phyloP scores from a whole-genome alignment of 345 rosid species.

The Eucalyptus fibrosa region DNA sequence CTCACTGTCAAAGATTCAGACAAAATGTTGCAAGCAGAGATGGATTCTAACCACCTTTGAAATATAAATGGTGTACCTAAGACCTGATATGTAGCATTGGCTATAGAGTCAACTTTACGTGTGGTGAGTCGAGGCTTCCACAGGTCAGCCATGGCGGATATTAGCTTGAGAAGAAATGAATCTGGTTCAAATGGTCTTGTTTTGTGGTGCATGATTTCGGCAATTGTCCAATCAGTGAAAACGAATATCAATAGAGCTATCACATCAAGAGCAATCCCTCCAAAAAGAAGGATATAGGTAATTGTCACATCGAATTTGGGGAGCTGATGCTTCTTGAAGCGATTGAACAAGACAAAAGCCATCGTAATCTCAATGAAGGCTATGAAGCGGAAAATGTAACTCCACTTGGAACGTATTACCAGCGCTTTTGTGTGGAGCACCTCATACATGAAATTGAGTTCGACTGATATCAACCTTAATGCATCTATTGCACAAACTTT shows the following conservation, averaged over 20 bases:
- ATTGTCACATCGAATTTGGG: accelerated
- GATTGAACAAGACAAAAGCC: background rate
- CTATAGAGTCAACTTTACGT: no score
- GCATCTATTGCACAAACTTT: background rate
- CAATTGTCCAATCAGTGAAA: background rate
- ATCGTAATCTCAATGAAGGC: background rate
- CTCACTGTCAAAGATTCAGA: accelerated
- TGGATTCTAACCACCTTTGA: background rate
- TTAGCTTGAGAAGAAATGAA: background rate
- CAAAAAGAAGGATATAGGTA: background rate
- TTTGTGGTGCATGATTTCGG: background rate
- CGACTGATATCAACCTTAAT: background rate
- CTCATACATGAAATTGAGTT: background rate
- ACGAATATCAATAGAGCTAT: accelerated
- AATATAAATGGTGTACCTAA: background rate
- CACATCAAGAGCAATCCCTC: background rate
- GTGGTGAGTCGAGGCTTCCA: background rate
- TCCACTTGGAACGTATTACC: background rate
- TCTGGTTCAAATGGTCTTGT: background rate
- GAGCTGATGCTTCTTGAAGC: background rate
- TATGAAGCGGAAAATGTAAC: background rate
- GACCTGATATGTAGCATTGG: accelerated
- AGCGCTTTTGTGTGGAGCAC: background rate
- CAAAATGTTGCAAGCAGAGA: background rate
- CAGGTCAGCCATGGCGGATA: background rate